Evolutionary conservation across 2,329 filamentous ascomycete genomes (phyloP).

Genomic region (Arthrobotrys conoides): DNA sequence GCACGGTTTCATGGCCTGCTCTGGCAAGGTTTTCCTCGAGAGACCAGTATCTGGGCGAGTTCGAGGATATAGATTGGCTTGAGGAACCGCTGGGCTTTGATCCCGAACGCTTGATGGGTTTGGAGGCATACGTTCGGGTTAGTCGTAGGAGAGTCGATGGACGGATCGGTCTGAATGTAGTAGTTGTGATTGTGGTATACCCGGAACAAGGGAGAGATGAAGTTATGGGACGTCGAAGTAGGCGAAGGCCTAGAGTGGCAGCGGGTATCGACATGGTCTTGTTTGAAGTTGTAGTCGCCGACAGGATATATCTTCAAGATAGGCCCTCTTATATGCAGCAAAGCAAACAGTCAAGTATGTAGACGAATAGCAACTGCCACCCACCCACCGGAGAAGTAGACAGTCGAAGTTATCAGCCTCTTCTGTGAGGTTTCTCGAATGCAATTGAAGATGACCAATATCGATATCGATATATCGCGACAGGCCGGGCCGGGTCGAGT

Average conservation of each 20-base stretch:
- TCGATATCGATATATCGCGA: background rate
- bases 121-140: conserved; percentile 49
- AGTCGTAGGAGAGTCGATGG: conserved; percentile 34
- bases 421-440: background rate
- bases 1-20: conserved; percentile 56
- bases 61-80: conserved; percentile 2
- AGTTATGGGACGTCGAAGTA: conserved; percentile 31
- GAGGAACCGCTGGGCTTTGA: conserved; percentile 14
- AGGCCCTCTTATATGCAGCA: too few relatives aligned
- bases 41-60: conserved; percentile 38
- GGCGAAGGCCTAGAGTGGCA: conserved; percentile 36
- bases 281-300: conserved; percentile 1
- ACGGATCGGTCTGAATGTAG: conserved; percentile 21
- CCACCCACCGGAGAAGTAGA: background rate
- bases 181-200: conserved; percentile 13
- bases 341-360: too few relatives aligned
- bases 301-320: too few relatives aligned
- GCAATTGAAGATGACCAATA: background rate
- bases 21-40: conserved; percentile 55
- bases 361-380: background rate
- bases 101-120: conserved; percentile 31
- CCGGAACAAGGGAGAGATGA: conserved; percentile 14
- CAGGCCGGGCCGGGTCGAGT: background rate
- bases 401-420: background rate
- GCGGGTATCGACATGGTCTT: conserved; percentile 35